Evolutionary conservation across 2,329 filamentous ascomycete species (phyloP).

Genomic region (Escovopsis sp.): DNA sequence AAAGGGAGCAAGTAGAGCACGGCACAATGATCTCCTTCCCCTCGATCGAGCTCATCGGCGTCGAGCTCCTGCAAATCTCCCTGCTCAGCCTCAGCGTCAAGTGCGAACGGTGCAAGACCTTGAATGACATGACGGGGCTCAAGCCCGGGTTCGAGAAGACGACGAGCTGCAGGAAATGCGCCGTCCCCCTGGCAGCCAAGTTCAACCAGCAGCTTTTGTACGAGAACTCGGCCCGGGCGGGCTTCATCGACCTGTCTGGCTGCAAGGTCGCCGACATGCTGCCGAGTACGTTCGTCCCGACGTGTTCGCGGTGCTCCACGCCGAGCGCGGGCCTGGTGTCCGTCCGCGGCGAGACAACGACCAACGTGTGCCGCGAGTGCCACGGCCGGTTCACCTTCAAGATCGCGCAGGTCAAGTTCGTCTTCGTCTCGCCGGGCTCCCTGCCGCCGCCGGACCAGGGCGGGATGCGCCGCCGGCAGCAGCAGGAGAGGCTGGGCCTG

Average conservation of each 20-base stretch:
- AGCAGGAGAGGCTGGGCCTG: slow-evolving; percentile 36
- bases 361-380: slow-evolving; percentile 65
- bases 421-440: slow-evolving; percentile 48
- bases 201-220: slow-evolving; percentile 61
- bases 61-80: slow-evolving; percentile 59
- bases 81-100: slow-evolving; percentile 57
- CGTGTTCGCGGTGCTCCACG: slow-evolving; percentile 62
- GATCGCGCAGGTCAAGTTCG: slow-evolving; percentile 64
- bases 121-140: slow-evolving; percentile 53
- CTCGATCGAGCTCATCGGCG: slow-evolving; percentile 57
- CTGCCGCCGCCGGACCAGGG: slow-evolving; percentile 22
- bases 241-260: slow-evolving; percentile 63
- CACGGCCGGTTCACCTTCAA: slow-evolving; percentile 69
- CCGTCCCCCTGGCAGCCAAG: slow-evolving; percentile 31
- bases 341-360: slow-evolving; percentile 57
- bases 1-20: slow-evolving; percentile 32
- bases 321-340: slow-evolving; percentile 52
- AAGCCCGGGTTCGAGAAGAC: slow-evolving; percentile 38
- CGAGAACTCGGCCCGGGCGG: slow-evolving; percentile 55
- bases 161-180: slow-evolving; percentile 45
- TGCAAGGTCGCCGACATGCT: slow-evolving; percentile 65
- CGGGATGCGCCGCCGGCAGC: slow-evolving; percentile 22
- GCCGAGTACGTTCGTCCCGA: slow-evolving; percentile 65
- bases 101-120: slow-evolving; percentile 64
- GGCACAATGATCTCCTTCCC: slow-evolving; percentile 73